Evolutionary conservation across 495 filamentous ascomycete genomes (phyloP).

Genomic region (Lasiosphaeria ovina): DNA sequence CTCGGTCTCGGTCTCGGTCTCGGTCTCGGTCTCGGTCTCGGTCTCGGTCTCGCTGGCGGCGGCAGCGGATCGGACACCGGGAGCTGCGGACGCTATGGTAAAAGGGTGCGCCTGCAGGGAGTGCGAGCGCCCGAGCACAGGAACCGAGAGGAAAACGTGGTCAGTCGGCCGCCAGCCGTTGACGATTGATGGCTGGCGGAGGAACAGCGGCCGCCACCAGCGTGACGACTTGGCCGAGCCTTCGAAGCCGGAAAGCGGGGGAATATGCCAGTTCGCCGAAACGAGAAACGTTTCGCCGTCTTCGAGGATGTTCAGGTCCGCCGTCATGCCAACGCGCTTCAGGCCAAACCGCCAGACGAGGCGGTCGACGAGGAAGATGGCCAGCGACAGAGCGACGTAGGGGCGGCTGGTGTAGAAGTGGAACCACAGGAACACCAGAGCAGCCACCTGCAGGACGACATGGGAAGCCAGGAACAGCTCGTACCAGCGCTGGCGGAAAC

Average conservation of each 20-base stretch:
- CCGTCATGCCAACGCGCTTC: conserved; percentile 42
- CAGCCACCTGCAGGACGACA: conserved; percentile 51
- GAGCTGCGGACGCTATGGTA: conserved; percentile 54
- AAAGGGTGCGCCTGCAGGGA: conserved; percentile 57
- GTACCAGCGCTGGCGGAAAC: conserved; percentile 31
- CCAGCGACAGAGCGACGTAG: conserved; percentile 23
- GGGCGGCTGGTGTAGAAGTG: conserved; percentile 42
- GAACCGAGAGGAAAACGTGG: conserved; percentile 59
- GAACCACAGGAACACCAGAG: conserved; percentile 53
- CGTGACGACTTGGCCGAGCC: not conserved
- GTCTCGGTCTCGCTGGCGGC: conserved; percentile 12
- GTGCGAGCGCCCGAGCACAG: conserved; percentile 40
- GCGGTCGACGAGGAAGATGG: conserved; percentile 58
- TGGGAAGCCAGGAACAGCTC: conserved; percentile 38
- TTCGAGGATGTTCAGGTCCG: conserved; percentile 42
- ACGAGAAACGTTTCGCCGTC: conserved; percentile 48
- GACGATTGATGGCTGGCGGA: conserved; percentile 33
- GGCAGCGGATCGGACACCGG: conserved; percentile 25
- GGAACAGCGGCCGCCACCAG: conserved; percentile 17
- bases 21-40: too few species aligned
- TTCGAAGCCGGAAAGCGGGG: not conserved
- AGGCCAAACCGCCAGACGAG: conserved; percentile 52
- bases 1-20: too few species aligned
- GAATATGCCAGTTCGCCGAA: conserved; percentile 41
- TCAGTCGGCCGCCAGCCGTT: conserved; percentile 57